These are phyloP conservation scores for Teratosphaeria epicoccoides DNA, from an alignment of 2,329 filamentous ascomycete species.

Conservation along the genomic window DNA sequence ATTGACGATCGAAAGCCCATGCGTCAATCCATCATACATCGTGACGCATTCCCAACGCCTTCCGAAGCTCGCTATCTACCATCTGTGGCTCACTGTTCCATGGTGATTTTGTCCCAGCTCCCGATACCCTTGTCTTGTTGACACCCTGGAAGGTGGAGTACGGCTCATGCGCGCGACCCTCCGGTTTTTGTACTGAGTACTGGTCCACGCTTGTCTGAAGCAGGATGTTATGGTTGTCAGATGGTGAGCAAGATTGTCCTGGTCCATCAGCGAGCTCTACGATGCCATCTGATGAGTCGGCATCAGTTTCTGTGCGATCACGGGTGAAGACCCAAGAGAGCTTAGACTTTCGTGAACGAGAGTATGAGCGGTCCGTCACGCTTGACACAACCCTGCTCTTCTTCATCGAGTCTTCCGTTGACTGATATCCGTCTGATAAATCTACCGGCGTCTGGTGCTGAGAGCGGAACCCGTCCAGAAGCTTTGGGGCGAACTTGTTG, in stretches of 20 bases:
- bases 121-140: not conserved
- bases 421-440: not conserved
- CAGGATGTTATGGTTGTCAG: not conserved
- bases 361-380: not conserved
- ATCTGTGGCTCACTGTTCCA: not conserved
- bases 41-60: not conserved
- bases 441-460: slow-evolving; percentile 11
- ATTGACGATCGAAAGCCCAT: too few relatives aligned
- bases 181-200: not conserved
- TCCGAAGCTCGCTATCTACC: not conserved
- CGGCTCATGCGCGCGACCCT: not conserved
- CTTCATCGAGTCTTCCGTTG: not conserved
- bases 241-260: not conserved
- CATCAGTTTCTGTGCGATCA: not conserved
- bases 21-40: not conserved
- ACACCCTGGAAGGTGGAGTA: not conserved
- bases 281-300: not conserved
- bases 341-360: not conserved
- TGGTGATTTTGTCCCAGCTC: not conserved
- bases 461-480: not conserved
- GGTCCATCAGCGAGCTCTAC: not conserved
- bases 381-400: not conserved
- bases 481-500: not conserved
- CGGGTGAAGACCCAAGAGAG: not conserved
- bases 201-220: not conserved